Base-by-base conservation (phyloP, 139 green algal genomes). In the Chlorella sp. region DNA sequence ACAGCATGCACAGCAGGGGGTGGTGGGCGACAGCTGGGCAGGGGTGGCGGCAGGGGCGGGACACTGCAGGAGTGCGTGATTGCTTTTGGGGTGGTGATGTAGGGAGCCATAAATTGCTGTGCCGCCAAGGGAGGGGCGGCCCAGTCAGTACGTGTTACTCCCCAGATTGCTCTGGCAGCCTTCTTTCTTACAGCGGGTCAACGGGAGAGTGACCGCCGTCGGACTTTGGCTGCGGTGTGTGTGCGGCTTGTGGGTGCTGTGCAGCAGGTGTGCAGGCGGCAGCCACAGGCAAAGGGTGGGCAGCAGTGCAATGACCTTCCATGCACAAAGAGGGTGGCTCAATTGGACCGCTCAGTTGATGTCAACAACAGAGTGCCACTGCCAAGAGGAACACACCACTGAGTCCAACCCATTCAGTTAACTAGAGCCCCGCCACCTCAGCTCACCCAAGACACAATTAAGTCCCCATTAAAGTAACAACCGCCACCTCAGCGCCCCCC, bases 121-220 rank as follows among this genome's bases (percentile, higher is more conserved):
- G 60, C 60, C 14, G 60, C 60, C 18, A 68, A 14, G 60, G 15
- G 18, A 68, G 60, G 18, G 60, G 60, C 60, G 60, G 60, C 60
- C 3, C 89, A 90, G 83, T 34, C 89, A 91, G 89, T 91, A 91
- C 89, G 32, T 88, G 84, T 48, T 87, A 71, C 84, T 81, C 68
- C 83, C 18, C 80, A 53, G 61, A 24, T 90, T 1, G 83, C n/a
- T 92, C 69, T 92, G 26, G 90, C 90, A 92, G 85, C 77, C 39
- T 28, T 60, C 19, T 71, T 85, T 81, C 89, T 92, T 92, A 80
- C 89, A 60, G 73, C 75, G 61, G 53, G 34, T n/a, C 85, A 88
- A 81, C 18, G 48, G 69, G 32, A 9, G 19, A 30, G 81, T 90
- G 83, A n/a, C 53, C 48, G 48, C 90, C 84, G 90, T 90, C 85